Evolutionary conservation across 129 eudicot species (phyloP).

Genomic region (Pittosporum tobira): DNA sequence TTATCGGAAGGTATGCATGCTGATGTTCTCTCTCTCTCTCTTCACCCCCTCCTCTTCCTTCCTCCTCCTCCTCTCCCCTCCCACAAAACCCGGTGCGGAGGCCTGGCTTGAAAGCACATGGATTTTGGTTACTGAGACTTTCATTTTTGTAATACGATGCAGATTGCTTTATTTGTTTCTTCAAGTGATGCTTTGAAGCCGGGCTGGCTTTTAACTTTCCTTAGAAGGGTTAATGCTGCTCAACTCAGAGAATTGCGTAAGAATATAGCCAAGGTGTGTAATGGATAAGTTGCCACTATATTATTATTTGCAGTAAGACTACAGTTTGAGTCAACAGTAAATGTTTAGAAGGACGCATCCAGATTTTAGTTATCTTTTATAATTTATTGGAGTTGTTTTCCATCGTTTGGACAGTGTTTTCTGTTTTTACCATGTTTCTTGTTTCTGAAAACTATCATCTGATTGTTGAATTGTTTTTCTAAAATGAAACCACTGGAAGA

Average conservation of each 20-base stretch:
- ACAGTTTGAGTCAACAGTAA: too few relatives aligned
- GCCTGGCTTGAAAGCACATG: background rate
- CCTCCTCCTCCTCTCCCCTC: too few relatives aligned
- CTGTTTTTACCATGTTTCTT: too few relatives aligned
- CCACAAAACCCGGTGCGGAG: too few relatives aligned
- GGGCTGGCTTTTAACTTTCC: conserved; percentile 68
- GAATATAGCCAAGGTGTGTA: conserved; percentile 79
- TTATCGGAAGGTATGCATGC: conserved; percentile 61
- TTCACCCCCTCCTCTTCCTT: too few relatives aligned
- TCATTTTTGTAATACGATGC: conserved; percentile 21
- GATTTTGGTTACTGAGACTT: conserved; percentile 6
- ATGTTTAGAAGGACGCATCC: too few relatives aligned
- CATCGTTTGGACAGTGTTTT: too few relatives aligned
- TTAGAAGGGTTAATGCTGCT: conserved; percentile 48
- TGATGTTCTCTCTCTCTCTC: background rate
- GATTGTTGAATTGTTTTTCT: too few relatives aligned
- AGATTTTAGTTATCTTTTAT: too few relatives aligned
- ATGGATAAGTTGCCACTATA: background rate
- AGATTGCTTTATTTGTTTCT: conserved; percentile 86
- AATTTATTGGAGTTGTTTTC: too few relatives aligned
- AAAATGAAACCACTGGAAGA: too few relatives aligned
- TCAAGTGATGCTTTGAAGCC: conserved; percentile 89
- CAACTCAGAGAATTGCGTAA: conserved; percentile 55
- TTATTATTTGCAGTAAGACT: background rate
- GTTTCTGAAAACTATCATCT: too few relatives aligned